Evolutionary conservation across 2,329 filamentous ascomycete genomes (phyloP), one percentile per base, ranked within the genome.

Genomic region (Paraphoma chrysanthemicola): DNA sequence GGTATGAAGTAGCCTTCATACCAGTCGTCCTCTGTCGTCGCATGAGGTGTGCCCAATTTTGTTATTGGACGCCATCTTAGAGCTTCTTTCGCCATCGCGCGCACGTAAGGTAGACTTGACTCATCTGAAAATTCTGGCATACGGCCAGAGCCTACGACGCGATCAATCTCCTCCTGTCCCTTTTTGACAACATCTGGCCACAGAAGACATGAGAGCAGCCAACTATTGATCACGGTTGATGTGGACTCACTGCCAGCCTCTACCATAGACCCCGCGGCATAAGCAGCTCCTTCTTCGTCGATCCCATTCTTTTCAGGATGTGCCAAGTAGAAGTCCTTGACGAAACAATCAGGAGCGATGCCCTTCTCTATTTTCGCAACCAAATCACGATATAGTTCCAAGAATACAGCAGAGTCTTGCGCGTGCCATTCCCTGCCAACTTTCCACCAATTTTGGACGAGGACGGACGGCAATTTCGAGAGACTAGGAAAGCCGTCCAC

Each of bases 1-100:
- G 82, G 81, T n/a, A 84, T 80, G 0, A 74, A 57, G 52, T 80
- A 82, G 3, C 81, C 81, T 29, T 76, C 74, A 59, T 82, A 83
- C 1, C 72, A 68, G 51, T 85, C 81, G 38, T 84, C 80, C 6
- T 77, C 66, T 1, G 73, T 78, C 0, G 76, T 73, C 0, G 79
- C 78, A 53, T 84, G 81, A 0, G 80, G 81, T 0, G 79, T 71
- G 0, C 77, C 80, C 1, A 77, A 59, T 0, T 79, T 78, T 0
- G 74, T 72, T 0, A 79, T 75, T 1, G 71, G 63, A 0, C 75
- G 74, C 51, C 74, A 76, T 1, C 72, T 61, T 8, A 76, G 59
- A 8, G 48, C 56, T 51, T 77, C 75, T 18, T 75, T 59, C 0
- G 76, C 51, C 0, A 75, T 51, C 1, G 69, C 74, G 3, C 56